These are phyloP conservation scores for Colletotrichum viniferum DNA, from an alignment of 2,329 filamentous ascomycete species.

Conservation along the genomic window DNA sequence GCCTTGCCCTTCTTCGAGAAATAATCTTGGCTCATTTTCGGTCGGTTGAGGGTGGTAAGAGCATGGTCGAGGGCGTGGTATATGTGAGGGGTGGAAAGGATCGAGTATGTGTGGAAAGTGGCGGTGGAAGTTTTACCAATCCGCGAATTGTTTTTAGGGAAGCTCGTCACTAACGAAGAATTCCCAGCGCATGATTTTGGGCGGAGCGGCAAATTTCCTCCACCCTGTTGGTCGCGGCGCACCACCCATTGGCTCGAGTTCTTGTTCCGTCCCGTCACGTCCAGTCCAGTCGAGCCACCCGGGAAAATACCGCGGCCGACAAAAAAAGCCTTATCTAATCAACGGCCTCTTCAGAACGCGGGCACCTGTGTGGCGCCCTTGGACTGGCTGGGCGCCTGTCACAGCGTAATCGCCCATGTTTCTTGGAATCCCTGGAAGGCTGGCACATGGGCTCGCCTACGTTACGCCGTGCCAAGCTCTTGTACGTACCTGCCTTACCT, in stretches of 20 bases:
- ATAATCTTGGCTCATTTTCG: slow-evolving; percentile 66
- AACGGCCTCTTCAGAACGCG: neutral
- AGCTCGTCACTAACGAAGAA: slow-evolving; percentile 3
- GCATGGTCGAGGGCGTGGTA: slow-evolving; percentile 35
- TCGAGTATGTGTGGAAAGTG: neutral
- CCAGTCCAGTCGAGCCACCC: slow-evolving; percentile 20
- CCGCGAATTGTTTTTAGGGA: slow-evolving; percentile 20
- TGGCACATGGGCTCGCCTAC: neutral
- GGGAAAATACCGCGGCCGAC: slow-evolving; percentile 24
- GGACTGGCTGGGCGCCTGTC: neutral
- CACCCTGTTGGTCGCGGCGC: slow-evolving; percentile 23
- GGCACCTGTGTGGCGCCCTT: neutral
- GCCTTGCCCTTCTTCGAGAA: slow-evolving; percentile 59
- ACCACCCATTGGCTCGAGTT: slow-evolving; percentile 31
- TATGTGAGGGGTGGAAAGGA: neutral
- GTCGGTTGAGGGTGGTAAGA: slow-evolving; percentile 28
- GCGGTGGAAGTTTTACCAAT: slow-evolving; percentile 4
- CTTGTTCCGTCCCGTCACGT: neutral
- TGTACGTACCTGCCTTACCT: slow-evolving; percentile 9
- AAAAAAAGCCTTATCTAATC: slow-evolving; percentile 29
- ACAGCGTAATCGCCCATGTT: slow-evolving; percentile 4
- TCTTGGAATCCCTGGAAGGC: slow-evolving; percentile 10
- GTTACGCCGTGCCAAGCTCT: slow-evolving; percentile 11
- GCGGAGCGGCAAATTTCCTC: slow-evolving; percentile 32
- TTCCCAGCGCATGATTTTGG: slow-evolving; percentile 32